phyloP scores from a whole-genome alignment of 768 basidiomycete species.

The Russula sp. region DNA sequence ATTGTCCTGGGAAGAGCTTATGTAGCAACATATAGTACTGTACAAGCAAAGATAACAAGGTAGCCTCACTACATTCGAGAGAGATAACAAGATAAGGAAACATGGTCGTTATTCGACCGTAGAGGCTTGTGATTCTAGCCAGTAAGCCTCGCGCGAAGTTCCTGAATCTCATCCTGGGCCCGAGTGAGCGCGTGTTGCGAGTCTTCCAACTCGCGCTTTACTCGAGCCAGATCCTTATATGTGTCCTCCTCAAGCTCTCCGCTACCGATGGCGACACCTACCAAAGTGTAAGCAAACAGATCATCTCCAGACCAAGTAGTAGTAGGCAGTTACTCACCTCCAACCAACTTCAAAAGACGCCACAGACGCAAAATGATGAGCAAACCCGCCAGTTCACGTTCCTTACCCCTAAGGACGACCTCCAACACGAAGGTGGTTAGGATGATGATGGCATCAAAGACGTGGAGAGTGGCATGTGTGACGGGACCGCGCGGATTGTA shows the following conservation, averaged over 20 bases:
- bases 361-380: constrained; percentile 75
- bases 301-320: neutral
- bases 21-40: constrained; percentile 2
- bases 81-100: neutral
- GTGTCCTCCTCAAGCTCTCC: constrained; percentile 64
- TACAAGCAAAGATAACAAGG: neutral
- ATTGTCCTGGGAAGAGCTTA: neutral
- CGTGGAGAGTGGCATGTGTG: constrained; percentile 59
- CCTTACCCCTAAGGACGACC: constrained; percentile 60
- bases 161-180: constrained; percentile 53
- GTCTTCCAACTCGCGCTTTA: constrained; percentile 48
- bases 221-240: constrained; percentile 48
- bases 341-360: constrained; percentile 75
- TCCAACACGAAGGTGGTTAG: constrained; percentile 73
- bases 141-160: constrained; percentile 37
- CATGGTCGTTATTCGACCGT: neutral
- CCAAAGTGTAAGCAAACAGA: constrained; percentile 38
- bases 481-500: constrained; percentile 60
- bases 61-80: neutral
- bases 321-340: constrained; percentile 39
- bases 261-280: constrained; percentile 73
- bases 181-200: constrained; percentile 45
- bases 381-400: constrained; percentile 66
- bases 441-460: constrained; percentile 72
- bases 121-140: constrained; percentile 12